Conservation (phyloP, 108 stramenopile species). For the Seminavis robusta region DNA sequence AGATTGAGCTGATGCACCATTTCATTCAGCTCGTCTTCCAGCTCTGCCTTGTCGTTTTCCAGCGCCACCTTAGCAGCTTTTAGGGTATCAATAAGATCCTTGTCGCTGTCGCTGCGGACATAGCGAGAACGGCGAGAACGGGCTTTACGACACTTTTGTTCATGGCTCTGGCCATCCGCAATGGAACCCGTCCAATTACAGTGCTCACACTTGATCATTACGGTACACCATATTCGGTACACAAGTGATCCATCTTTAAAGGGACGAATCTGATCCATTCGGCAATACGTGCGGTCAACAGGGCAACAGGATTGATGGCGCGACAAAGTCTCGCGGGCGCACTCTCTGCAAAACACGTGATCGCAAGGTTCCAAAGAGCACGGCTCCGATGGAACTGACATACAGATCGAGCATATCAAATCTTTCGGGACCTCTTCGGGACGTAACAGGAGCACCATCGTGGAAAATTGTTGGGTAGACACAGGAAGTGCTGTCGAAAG, state of each 20-base stretch:
- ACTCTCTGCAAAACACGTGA: constrained; percentile 19
- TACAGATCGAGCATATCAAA: constrained; percentile 26
- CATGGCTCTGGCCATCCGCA: constrained; percentile 7
- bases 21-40: not conserved
- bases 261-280: no score
- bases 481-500: no score
- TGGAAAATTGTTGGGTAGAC: no score
- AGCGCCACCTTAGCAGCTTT: not conserved
- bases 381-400: constrained; percentile 16
- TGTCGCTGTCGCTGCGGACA: not conserved
- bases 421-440: constrained; percentile 13
- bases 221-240: constrained; percentile 19
- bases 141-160: constrained; percentile 1
- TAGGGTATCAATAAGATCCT: not conserved
- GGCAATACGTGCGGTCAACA: not conserved
- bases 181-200: constrained; percentile 25
- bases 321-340: constrained; percentile 9
- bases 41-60: not conserved
- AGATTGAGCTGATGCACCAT: no score
- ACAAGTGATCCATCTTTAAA: not conserved
- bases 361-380: constrained; percentile 5
- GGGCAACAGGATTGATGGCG: not conserved
- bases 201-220: constrained; percentile 20
- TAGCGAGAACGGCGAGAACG: no score
- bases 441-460: not conserved